Percentiles rank a stretch among this genome's conserved stretches.
Conservation (phyloP, 768 basidiomycete species). For the Tricholoma terreum region DNA sequence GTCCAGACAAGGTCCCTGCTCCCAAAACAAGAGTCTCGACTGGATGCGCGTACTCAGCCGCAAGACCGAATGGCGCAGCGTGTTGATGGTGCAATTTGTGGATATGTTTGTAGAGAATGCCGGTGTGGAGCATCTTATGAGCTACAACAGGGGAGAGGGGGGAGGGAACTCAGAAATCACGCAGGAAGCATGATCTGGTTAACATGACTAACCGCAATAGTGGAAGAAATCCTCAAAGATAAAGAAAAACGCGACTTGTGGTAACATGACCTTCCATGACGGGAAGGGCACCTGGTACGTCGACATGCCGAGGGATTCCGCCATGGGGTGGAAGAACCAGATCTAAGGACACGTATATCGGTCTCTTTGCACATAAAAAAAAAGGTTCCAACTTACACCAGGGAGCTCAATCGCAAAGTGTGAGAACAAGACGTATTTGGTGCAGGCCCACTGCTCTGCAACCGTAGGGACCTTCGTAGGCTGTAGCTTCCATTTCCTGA, state of each 20-base stretch:
- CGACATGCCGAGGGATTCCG: constrained; percentile 82
- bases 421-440: constrained; percentile 87
- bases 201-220: constrained; percentile 65
- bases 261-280: constrained; percentile 58
- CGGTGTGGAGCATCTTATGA: constrained; percentile 86
- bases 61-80: constrained; percentile 94
- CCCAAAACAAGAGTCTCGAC: constrained; percentile 95
- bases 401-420: constrained; percentile 97
- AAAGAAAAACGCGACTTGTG: constrained; percentile 86
- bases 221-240: constrained; percentile 97
- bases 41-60: constrained; percentile 97
- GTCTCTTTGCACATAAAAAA: background rate
- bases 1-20: constrained; percentile 85
- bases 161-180: background rate
- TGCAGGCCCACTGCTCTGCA: constrained; percentile 92
- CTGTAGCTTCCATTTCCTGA: constrained; percentile 92
- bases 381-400: constrained; percentile 57
- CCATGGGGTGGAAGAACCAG: constrained; percentile 88
- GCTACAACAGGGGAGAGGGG: constrained; percentile 40
- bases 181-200: background rate
- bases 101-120: constrained; percentile 83
- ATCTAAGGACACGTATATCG: constrained; percentile 48
- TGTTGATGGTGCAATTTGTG: constrained; percentile 99
- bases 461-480: constrained; percentile 77
- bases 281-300: constrained; percentile 96